phyloP scores from a whole-genome alignment of 768 basidiomycete genomes.

The Rhizopogon vinicolor region DNA sequence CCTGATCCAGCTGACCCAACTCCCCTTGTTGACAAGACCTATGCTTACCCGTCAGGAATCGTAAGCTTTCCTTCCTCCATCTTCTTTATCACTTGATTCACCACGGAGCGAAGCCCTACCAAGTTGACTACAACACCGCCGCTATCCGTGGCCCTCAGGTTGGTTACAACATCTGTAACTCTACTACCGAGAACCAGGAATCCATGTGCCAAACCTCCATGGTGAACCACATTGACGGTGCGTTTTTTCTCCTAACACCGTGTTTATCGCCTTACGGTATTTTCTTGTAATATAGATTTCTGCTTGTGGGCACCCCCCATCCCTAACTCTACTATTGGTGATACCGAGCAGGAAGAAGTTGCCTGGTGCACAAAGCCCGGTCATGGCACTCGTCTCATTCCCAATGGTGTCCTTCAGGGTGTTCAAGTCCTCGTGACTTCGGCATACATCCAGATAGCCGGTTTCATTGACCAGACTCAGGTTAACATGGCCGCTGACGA shows the following conservation, averaged over 20 bases:
- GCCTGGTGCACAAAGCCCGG: constrained; percentile 69
- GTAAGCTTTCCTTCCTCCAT: constrained; percentile 21
- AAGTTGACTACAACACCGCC: constrained; percentile 38
- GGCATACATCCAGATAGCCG: constrained; percentile 55
- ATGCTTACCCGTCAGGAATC: constrained; percentile 37
- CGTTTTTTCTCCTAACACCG: not conserved
- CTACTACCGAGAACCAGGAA: constrained; percentile 54
- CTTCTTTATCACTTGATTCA: not conserved
- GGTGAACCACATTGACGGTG: constrained; percentile 49
- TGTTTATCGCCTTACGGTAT: constrained; percentile 19
- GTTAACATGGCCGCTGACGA: constrained; percentile 52
- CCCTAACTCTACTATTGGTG: constrained; percentile 50
- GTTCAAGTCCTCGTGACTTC: constrained; percentile 59
- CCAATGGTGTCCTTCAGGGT: constrained; percentile 54
- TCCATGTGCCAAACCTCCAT: constrained; percentile 69
- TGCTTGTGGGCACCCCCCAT: constrained; percentile 59
- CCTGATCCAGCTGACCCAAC: constrained; percentile 39
- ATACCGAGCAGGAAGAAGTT: constrained; percentile 64
- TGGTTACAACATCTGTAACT: constrained; percentile 69
- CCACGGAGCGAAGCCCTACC: constrained; percentile 38
- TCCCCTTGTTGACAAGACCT: constrained; percentile 43
- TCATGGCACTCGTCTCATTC: constrained; percentile 69
- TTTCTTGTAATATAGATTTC: constrained; percentile 45
- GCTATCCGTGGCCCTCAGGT: constrained; percentile 52
- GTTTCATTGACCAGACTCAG: constrained; percentile 58